These are phyloP conservation scores for Diaporthe vaccinii DNA, from an alignment of 2,329 filamentous ascomycete species.

Conservation along the genomic window DNA sequence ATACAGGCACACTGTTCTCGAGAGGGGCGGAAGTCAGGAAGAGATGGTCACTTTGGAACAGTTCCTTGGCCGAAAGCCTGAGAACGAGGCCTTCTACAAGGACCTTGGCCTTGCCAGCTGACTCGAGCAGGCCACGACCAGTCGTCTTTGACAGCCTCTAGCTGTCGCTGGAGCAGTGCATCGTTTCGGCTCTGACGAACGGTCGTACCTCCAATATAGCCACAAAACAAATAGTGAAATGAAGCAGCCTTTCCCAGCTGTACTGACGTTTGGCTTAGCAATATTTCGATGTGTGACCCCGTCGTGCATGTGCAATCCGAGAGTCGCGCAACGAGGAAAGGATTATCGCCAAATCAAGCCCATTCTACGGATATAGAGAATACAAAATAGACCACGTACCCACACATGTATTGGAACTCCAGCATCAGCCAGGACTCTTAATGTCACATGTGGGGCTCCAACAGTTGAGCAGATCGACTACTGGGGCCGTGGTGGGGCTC, in stretches of 20 bases:
- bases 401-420: neutral
- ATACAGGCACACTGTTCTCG: conserved; percentile 83
- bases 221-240: neutral
- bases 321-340: neutral
- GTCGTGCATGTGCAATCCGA: neutral
- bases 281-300: neutral
- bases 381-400: neutral
- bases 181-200: neutral
- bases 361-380: neutral
- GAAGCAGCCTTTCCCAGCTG: neutral
- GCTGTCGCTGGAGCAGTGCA: neutral
- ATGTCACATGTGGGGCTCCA: neutral
- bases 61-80: conserved; percentile 83
- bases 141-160: conserved; percentile 25
- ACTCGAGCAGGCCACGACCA: conserved; percentile 37
- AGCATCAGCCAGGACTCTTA: neutral
- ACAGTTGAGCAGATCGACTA: neutral
- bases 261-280: neutral
- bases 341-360: neutral
- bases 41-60: conserved; percentile 85
- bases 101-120: conserved; percentile 71
- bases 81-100: conserved; percentile 83
- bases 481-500: conserved; percentile 11
- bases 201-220: neutral
- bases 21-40: conserved; percentile 82